Percentiles rank a stretch among this genome's conserved stretches.
Conservation (phyloP, 306 rosid species). For the Prunus dulcis region DNA sequence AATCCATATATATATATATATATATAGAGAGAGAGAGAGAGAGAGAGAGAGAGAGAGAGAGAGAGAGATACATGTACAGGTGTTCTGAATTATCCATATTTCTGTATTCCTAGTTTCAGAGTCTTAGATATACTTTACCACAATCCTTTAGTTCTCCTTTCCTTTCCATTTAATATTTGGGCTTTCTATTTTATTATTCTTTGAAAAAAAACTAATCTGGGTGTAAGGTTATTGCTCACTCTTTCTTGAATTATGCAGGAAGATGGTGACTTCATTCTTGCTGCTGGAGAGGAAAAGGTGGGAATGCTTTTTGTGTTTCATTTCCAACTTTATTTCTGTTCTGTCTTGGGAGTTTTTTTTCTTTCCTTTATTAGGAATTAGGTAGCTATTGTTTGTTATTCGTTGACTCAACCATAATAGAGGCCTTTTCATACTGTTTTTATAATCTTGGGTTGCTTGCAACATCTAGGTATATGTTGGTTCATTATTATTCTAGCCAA, state of each 20-base stretch:
- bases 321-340: not conserved
- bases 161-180: not conserved
- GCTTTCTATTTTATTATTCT: not conserved
- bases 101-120: not conserved
- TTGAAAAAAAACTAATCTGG: slow-evolving; percentile 9
- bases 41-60: no score
- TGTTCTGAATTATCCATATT: not conserved
- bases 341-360: not conserved
- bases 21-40: not conserved
- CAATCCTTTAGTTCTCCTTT: not conserved
- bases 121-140: not conserved
- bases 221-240: slow-evolving; percentile 27
- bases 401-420: not conserved
- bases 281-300: slow-evolving; percentile 79
- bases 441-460: not conserved
- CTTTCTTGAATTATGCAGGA: slow-evolving; percentile 51
- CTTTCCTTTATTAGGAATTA: not conserved
- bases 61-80: not conserved
- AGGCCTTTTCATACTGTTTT: not conserved
- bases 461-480: not conserved
- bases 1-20: not conserved
- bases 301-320: not conserved
- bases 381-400: not conserved
- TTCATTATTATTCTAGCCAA: not conserved
- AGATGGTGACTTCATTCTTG: slow-evolving; percentile 81